Evolutionary conservation across 139 green algal species (phyloP).

Genomic region (Zygnema circumcarinatum): DNA sequence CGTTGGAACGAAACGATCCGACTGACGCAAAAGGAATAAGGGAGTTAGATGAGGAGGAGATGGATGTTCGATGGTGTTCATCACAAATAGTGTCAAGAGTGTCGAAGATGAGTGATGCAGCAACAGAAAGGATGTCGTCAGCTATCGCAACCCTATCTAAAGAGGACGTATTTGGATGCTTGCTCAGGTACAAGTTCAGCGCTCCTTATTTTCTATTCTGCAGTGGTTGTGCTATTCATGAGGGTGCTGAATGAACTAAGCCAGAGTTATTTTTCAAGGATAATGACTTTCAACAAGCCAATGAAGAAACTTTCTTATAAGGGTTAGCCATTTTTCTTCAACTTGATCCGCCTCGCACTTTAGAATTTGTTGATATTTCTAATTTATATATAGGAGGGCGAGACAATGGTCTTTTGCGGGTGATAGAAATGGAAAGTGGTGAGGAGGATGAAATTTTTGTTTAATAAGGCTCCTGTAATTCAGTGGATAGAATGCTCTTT

Average conservation of each 20-base stretch:
- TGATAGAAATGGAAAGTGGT: too few species aligned
- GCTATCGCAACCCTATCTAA: not conserved
- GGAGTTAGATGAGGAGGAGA: constrained; percentile 4
- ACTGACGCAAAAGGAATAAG: not conserved
- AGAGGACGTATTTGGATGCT: constrained; percentile 19
- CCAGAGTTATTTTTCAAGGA: not conserved
- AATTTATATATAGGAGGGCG: too few species aligned
- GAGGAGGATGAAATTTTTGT: too few species aligned
- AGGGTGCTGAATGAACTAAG: not conserved
- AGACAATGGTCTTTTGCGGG: too few species aligned
- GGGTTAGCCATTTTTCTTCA: not conserved
- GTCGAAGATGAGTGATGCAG: constrained; percentile 16
- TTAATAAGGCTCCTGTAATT: too few species aligned
- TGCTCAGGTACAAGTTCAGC: constrained; percentile 2
- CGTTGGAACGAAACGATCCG: not conserved
- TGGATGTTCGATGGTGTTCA: constrained; percentile 26
- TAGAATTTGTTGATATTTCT: not conserved
- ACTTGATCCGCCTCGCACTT: constrained; percentile 7
- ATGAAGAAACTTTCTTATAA: not conserved
- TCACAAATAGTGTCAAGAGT: constrained; percentile 2
- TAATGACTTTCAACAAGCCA: not conserved
- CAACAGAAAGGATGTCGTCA: not conserved
- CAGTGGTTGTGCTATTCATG: not conserved
- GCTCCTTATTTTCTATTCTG: constrained; percentile 1
- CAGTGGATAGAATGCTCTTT: not conserved